Percentiles rank a stretch among this genome's conserved stretches.
phyloP scores from a whole-genome alignment of 257 asterid species.

The Nemophila menziesii region DNA sequence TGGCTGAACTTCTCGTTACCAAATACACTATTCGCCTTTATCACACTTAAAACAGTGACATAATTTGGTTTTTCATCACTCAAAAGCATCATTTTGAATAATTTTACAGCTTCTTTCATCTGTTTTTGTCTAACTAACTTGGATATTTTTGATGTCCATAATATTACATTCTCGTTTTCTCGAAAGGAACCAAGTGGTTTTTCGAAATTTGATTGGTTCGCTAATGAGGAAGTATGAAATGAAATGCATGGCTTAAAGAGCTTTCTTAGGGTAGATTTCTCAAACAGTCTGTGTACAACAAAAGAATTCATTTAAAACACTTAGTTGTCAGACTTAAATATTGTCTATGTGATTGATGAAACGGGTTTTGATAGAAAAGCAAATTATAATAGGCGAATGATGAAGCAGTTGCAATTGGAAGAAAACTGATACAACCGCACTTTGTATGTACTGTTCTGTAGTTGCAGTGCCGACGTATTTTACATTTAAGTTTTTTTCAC shows the following conservation, averaged over 20 bases:
- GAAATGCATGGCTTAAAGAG: constrained; percentile 15
- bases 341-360: background rate
- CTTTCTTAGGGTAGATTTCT: constrained; percentile 32
- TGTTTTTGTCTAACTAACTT: constrained; percentile 37
- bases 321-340: background rate
- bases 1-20: constrained; percentile 18
- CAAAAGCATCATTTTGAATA: constrained; percentile 55
- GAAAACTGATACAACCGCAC: background rate
- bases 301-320: constrained; percentile 1
- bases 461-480: background rate
- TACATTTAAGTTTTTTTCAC: no score
- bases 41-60: constrained; percentile 43
- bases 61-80: constrained; percentile 36
- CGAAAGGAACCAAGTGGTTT: constrained; percentile 21
- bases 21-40: constrained; percentile 31
- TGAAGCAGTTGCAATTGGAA: background rate
- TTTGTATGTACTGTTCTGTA: background rate
- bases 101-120: constrained; percentile 39
- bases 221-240: constrained; percentile 11
- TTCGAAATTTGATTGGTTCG: constrained; percentile 15
- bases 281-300: constrained; percentile 43
- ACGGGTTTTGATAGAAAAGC: background rate
- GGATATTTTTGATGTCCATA: constrained; percentile 54
- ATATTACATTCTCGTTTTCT: constrained; percentile 26
- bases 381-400: background rate